phyloP scores from a whole-genome alignment of 1,284 basidiomycete species.

The Ceratobasidium sp. region DNA sequence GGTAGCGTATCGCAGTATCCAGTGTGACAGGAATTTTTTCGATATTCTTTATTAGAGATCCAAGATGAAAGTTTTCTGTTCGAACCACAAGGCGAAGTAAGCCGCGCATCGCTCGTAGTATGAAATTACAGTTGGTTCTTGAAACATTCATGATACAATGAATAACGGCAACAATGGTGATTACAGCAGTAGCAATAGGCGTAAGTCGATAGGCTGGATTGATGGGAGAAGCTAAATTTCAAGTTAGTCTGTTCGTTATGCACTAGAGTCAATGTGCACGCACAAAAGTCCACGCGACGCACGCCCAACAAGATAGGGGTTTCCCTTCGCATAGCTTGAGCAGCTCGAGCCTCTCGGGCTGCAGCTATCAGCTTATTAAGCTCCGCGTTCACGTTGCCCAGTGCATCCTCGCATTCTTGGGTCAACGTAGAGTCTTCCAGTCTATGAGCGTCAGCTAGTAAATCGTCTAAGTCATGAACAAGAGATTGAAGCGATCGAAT shows the following conservation, averaged over 20 bases:
- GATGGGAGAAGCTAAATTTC: background rate
- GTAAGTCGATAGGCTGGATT: background rate
- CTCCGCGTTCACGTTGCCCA: background rate
- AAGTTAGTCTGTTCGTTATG: background rate
- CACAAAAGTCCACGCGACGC: background rate
- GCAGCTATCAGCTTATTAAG: background rate
- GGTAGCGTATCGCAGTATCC: background rate
- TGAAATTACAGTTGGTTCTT: background rate
- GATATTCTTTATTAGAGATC: background rate
- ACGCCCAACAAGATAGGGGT: background rate
- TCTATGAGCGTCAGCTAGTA: background rate
- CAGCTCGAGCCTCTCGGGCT: background rate
- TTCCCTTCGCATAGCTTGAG: background rate
- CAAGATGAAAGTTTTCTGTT: background rate
- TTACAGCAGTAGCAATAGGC: background rate
- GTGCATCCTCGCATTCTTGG: background rate
- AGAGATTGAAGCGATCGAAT: background rate
- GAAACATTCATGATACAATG: conserved; percentile 10
- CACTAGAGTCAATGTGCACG: background rate
- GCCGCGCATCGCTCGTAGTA: background rate
- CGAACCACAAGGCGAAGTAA: background rate
- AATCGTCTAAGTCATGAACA: background rate
- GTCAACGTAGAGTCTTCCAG: background rate
- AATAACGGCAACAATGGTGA: background rate
- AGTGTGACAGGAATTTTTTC: background rate